Evolutionary conservation across 148 eudicot genomes (phyloP).

Genomic region (Rhododendron ferrugineum): DNA sequence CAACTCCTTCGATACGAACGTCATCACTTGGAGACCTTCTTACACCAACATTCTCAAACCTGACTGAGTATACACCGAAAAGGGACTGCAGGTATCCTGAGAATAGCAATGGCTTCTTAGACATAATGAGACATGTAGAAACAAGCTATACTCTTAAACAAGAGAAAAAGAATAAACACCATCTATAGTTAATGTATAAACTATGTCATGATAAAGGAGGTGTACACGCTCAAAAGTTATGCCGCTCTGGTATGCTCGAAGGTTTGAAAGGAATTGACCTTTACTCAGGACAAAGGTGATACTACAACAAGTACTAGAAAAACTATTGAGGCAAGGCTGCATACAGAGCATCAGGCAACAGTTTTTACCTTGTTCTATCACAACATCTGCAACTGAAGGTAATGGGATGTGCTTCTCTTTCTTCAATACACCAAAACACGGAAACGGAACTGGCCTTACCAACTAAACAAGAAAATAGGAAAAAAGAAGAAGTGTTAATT

Average conservation of each 20-base stretch:
- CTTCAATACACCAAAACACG: slow-evolving; percentile 76
- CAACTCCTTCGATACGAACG: slow-evolving; percentile 75
- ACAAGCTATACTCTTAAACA: not conserved
- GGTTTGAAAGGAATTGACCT: not conserved
- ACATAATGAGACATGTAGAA: not conserved
- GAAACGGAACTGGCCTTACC: slow-evolving; percentile 65
- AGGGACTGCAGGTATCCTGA: slow-evolving; percentile 83
- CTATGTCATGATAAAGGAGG: not conserved
- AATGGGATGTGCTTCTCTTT: slow-evolving; percentile 76
- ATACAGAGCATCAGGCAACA: not conserved
- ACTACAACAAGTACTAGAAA: not conserved
- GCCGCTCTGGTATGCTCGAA: not conserved
- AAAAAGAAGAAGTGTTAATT: slow-evolving; percentile 3
- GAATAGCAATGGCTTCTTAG: not conserved
- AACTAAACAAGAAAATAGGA: slow-evolving; percentile 35
- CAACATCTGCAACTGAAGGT: slow-evolving; percentile 77
- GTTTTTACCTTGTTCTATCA: slow-evolving; percentile 77
- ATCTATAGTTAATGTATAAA: not conserved
- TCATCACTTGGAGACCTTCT: slow-evolving; percentile 75
- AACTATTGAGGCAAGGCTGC: not conserved
- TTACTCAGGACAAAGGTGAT: not conserved
- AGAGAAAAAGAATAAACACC: not conserved
- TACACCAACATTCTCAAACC: slow-evolving; percentile 81
- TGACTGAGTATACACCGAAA: slow-evolving; percentile 65
- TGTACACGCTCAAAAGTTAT: not conserved